These are phyloP conservation scores for Chalaropsis ovoidea DNA, from an alignment of 2,329 filamentous ascomycete genomes.

Conservation along the genomic window DNA sequence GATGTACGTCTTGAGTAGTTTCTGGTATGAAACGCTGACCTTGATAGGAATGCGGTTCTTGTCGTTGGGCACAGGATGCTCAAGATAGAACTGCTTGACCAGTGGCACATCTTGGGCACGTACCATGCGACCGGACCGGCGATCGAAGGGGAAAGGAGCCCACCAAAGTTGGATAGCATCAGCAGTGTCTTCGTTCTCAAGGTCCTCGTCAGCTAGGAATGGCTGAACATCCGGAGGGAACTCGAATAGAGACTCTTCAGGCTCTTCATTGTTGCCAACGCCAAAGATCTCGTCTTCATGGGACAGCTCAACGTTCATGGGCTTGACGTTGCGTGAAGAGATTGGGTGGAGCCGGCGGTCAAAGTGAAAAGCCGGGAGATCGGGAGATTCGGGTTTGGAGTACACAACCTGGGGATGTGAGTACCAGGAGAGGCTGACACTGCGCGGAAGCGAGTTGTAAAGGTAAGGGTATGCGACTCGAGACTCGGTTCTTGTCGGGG, in stretches of 20 bases:
- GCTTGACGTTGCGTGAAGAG: slow-evolving; percentile 83
- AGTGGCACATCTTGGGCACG: slow-evolving; percentile 92
- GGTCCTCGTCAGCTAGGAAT: slow-evolving; percentile 78
- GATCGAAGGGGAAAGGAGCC: slow-evolving; percentile 93
- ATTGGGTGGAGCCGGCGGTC: slow-evolving; percentile 97
- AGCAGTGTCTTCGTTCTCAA: slow-evolving; percentile 81
- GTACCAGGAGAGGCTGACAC: slow-evolving; percentile 87
- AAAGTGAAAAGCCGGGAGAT: slow-evolving; percentile 92
- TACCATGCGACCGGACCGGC: slow-evolving; percentile 89
- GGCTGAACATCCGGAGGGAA: slow-evolving; percentile 71
- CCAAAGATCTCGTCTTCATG: slow-evolving; percentile 95
- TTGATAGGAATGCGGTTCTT: slow-evolving; percentile 68
- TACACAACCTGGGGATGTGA: slow-evolving; percentile 91
- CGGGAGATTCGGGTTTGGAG: slow-evolving; percentile 73
- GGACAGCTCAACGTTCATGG: slow-evolving; percentile 83
- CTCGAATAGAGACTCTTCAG: slow-evolving; percentile 73
- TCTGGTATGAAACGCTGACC: slow-evolving; percentile 95
- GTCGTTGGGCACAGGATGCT: slow-evolving; percentile 65
- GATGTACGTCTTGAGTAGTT: slow-evolving; percentile 89
- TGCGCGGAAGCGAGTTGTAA: slow-evolving; percentile 92
- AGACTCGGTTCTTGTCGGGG: slow-evolving; percentile 89
- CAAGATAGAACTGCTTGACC: slow-evolving; percentile 96
- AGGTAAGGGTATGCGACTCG: slow-evolving; percentile 88
- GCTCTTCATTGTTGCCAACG: slow-evolving; percentile 58
- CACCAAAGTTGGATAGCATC: slow-evolving; percentile 93